Base-by-base conservation (phyloP, 768 basidiomycete genomes). In the Galerina marginata region DNA sequence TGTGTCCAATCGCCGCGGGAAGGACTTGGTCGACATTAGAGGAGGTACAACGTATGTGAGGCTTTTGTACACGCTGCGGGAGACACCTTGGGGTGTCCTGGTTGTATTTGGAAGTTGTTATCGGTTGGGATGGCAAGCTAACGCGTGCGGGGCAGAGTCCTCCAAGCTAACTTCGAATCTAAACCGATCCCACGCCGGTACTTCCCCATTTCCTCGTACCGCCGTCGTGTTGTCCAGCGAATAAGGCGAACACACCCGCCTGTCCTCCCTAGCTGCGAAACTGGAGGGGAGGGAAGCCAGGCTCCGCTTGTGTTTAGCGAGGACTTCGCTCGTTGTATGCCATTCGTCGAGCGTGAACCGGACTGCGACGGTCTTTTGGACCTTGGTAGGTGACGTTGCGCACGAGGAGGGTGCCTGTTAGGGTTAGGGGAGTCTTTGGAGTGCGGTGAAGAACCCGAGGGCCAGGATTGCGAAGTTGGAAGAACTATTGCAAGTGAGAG, bases 321-420 rank as follows among this genome's bases (percentile, higher is more conserved):
- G 61, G 36, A 97, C 94, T 72, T 99, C 96, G 44, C 87, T 89
- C 0, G 92, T 92, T 3, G 96, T 99, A 63, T 90, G 86, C 96
- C 96, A 99, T 50, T 91, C 87, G 73, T 98, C 96, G 48, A 96
- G 79, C 2, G 96, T 98, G 72, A 96, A 99, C 1, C 96, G 80
- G 0, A 97, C 82, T 0, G 85, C 87, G 48, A 98, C 89, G 53
- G 84, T 81, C 75, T 99, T 99, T 72, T 92, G 88, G 62, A n/a
- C n/a, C n/a, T n/a, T n/a, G n/a, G n/a, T 91, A 99, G 0, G 91
- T 79, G 54, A 97, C 65, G 72, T 99, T 98, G 65, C 89, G 85
- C 20, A 95, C 93, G 51, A 93, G 83, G 57, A 97, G 75, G 7
- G 90, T 86, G 6, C 96, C 96, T 2, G 81, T 77, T 12, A 97